Evolutionary conservation across 805 yeast species (phyloP), one percentile per base, ranked within the genome.

Genomic region (Nakazawaea holstii): DNA sequence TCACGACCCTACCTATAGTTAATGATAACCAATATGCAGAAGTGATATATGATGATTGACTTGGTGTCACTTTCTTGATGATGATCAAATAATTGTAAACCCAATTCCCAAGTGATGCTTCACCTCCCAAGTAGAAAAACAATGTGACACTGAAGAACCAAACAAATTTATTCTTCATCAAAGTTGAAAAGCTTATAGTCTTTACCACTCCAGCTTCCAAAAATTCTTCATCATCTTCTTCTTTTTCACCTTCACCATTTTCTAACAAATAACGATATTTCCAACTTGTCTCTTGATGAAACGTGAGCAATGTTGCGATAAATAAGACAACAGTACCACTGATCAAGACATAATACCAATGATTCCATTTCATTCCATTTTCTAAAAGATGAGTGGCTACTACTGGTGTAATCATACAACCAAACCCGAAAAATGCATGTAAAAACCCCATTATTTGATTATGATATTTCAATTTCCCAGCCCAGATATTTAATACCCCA

Each of bases 101-200:
- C 82, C 82, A 78, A 26, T 73, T 62, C 1, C 82, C 82, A 53
- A 76, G 68, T 6, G 79, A 69, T n/a, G 71, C 68, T 56, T 77
- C 82, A 15, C 73, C 74, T 4, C 83, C 82, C 33, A 76, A 69
- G 51, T 77, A 77, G 15, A 70, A 53, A 53, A 77, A 77, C 42
- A 78, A 59, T 32, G 71, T 58, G 7, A 64, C n/a, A 2, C 80
- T 59, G 49, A 73, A 69, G 40, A 65, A 60, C 64, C 73, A 65
- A 9, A 76, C 69, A n/a, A 65, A 57, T 40, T 56, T 62, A 37
- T 71, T 67, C 35, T 55, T 58, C 9, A 75, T 37, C 24, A 56
- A 53, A 5, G 50, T 53, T 26, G 41, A 24, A 0, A 56, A 38
- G 7, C 59, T 46, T 20, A 29, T 54, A 4, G 51, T 55, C 5